A percentile compares a stretch with the other conserved stretches of the same genome.
Evolutionary conservation across 2,329 filamentous ascomycete genomes (phyloP).

Genomic region (Aspergillus pseudoglaucus): DNA sequence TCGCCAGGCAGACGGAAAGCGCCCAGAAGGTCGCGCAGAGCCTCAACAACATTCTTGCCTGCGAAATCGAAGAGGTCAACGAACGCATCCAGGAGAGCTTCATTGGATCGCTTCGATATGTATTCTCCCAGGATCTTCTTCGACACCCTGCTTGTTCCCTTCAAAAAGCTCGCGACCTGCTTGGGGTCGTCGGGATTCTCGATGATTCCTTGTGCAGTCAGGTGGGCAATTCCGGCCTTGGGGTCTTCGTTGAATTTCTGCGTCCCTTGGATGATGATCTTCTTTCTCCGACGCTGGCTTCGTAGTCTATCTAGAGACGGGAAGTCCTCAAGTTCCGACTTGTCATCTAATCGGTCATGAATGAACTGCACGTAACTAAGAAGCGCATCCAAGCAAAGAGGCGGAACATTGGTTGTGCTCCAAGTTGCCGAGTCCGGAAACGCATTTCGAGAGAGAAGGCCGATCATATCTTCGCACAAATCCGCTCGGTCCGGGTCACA

Average conservation of each 20-base stretch:
- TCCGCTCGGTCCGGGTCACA: slow-evolving; percentile 88
- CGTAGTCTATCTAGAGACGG: slow-evolving; percentile 60
- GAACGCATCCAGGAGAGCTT: slow-evolving; percentile 75
- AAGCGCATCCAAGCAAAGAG: slow-evolving; percentile 85
- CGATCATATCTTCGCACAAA: slow-evolving; percentile 91
- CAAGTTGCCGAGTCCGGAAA: slow-evolving; percentile 96
- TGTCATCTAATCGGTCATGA: slow-evolving; percentile 72
- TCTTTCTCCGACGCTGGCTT: slow-evolving; percentile 72
- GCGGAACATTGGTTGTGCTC: slow-evolving; percentile 97
- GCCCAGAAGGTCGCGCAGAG: slow-evolving; percentile 76
- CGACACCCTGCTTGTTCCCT: slow-evolving; percentile 78
- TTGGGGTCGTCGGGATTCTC: slow-evolving; percentile 64
- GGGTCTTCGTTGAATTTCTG: slow-evolving; percentile 93
- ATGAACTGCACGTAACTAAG: slow-evolving; percentile 89
- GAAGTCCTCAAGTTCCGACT: slow-evolving; percentile 57
- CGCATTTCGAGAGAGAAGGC: slow-evolving; percentile 84
- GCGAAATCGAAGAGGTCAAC: slow-evolving; percentile 82
- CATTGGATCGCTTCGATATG: slow-evolving; percentile 84
- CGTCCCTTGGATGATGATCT: slow-evolving; percentile 78
- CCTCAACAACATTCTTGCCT: slow-evolving; percentile 82
- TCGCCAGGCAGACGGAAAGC: slow-evolving; percentile 92
- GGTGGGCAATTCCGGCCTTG: slow-evolving; percentile 77
- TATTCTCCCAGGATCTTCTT: slow-evolving; percentile 90
- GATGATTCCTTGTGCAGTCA: slow-evolving; percentile 82
- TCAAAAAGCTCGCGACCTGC: slow-evolving; percentile 80